Evolutionary conservation across 352 stramenopile species (phyloP), one percentile per base, ranked within the genome.

Genomic region (Globisporangium takayamanum): DNA sequence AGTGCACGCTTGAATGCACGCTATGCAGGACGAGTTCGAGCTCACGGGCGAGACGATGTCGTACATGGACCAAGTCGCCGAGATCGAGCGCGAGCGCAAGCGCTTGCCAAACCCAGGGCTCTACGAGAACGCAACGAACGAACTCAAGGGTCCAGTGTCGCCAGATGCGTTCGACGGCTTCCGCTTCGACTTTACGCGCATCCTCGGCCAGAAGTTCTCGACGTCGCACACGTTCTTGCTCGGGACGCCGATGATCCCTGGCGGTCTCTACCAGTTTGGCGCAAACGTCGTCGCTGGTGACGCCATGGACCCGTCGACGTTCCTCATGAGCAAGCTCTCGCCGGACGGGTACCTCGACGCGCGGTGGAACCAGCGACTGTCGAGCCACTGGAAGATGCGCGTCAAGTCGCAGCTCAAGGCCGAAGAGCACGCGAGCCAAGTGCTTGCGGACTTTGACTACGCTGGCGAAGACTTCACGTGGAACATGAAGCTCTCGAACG

Each of bases 401-500:
- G 81, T 84, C 57, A 90, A 92, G 66, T 80, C 81, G 62, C 82
- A 92, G 69, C 75, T 94, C 50, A 94, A 92, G 64, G 68, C 80
- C 47, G 80, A 92, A 58, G 81, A 84, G 55, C 73, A 92, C 64
- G 76, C 78, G 25, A 89, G 80, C 49, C 84, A 94, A 63, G 80
- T 80, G 44, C 78, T 92, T 28, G 78, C 80, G 7, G 86, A 96
- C 67, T 78, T 94, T 53, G 87, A 96, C 69, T 93, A 92, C 64
- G 46, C 62, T 26, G 84, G 85, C 54, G 76, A 89, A 39, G 85
- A 94, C 66, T 96, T 92, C 62, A 90, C 73, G 59, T 93, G 82
- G 76, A 94, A 92, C 78, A 82, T 95, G 73, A 96, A 96, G 79
- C 41, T 93, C 53, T 90, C 83, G 55, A 93, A 96, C 68, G 87